Evolutionary conservation across 148 eudicot genomes (phyloP).

Genomic region (Talinum fruticosum): DNA sequence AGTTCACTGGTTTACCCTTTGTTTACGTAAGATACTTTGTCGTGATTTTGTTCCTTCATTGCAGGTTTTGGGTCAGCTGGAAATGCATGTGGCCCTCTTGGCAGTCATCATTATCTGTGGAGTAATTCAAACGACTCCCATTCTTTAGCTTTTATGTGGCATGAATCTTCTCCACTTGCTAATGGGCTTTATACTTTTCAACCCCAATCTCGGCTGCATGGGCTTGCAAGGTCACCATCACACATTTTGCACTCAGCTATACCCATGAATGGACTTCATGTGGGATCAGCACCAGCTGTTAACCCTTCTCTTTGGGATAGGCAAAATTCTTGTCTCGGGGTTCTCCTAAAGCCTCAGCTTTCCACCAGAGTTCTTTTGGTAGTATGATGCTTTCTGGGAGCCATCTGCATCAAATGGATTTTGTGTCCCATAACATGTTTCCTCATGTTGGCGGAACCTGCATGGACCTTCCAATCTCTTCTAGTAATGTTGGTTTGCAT

Average conservation of each 20-base stretch:
- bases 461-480: constrained; percentile 56
- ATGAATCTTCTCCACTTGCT: constrained; percentile 51
- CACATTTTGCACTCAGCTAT: constrained; percentile 47
- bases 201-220: constrained; percentile 43
- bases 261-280: constrained; percentile 54
- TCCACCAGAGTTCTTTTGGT: constrained; percentile 67
- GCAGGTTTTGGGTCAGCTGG: constrained; percentile 55
- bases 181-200: constrained; percentile 44
- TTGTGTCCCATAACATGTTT: constrained; percentile 46
- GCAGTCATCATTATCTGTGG: constrained; percentile 62
- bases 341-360: constrained; percentile 56
- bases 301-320: constrained; percentile 76
- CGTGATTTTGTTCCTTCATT: constrained; percentile 9
- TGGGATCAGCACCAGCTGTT: constrained; percentile 72
- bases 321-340: constrained; percentile 49
- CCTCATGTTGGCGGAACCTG: constrained; percentile 54
- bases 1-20: background rate
- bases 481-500: constrained; percentile 48
- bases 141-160: constrained; percentile 54
- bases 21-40: background rate
- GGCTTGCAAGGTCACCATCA: constrained; percentile 48
- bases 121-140: constrained; percentile 44
- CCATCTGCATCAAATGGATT: constrained; percentile 60
- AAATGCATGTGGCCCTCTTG: constrained; percentile 48
- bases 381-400: constrained; percentile 53